Percentiles rank a stretch among this genome's conserved stretches.
phyloP scores from a whole-genome alignment of 768 basidiomycete genomes.

The Guyanaporus albipodus region DNA sequence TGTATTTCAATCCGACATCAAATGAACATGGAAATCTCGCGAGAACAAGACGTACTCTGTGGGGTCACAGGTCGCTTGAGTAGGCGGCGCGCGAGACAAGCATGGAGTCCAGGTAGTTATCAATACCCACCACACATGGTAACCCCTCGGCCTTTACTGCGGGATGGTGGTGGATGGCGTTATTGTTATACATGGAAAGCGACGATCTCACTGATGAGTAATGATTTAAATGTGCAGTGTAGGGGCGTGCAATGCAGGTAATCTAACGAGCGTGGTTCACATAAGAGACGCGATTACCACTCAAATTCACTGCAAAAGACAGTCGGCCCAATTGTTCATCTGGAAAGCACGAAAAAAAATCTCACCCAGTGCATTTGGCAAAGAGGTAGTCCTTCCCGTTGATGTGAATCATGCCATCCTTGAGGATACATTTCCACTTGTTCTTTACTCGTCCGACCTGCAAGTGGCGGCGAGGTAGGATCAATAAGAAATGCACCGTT shows the following conservation, averaged over 20 bases:
- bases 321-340: neutral
- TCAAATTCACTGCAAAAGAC: conserved; percentile 38
- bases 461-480: neutral
- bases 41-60: neutral
- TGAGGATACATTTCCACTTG: conserved; percentile 98
- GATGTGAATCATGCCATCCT: conserved; percentile 96
- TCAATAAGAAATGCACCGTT: neutral
- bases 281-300: conserved; percentile 32
- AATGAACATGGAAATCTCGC: neutral
- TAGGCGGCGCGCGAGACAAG: neutral
- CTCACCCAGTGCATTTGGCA: conserved; percentile 93
- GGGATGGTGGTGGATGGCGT: conserved; percentile 11
- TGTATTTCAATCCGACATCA: neutral
- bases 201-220: conserved; percentile 18
- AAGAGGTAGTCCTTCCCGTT: conserved; percentile 98
- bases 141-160: conserved; percentile 4
- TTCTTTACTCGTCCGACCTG: conserved; percentile 99
- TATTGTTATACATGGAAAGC: conserved; percentile 22
- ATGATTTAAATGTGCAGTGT: conserved; percentile 24
- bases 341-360: conserved; percentile 4
- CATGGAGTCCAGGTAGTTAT: neutral
- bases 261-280: conserved; percentile 13
- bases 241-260: conserved; percentile 21
- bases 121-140: neutral
- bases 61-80: too few species aligned